Percentiles rank a stretch among this genome's conserved stretches.
Conservation (phyloP, 257 asterid genomes). For the Ballota nigra region DNA sequence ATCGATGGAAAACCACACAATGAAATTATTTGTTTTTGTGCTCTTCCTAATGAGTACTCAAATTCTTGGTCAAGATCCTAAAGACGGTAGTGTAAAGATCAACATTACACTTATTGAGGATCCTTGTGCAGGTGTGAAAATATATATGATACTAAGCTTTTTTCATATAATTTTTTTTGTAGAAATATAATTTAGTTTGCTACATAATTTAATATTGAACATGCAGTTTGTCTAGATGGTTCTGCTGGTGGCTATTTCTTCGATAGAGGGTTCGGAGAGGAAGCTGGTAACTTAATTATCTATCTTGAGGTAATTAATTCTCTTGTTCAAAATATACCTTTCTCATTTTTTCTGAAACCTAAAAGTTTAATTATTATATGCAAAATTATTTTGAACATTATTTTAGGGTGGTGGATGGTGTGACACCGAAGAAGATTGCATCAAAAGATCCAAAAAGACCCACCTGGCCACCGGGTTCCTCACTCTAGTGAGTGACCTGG, state of each 20-base stretch:
- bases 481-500: too few species aligned
- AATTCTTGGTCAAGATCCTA: not conserved
- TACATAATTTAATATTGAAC: not conserved
- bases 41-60: not conserved
- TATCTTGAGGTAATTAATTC: not conserved
- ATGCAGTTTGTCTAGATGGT: not conserved
- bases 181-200: too few species aligned
- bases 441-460: not conserved
- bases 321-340: too few species aligned
- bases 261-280: not conserved
- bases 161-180: too few species aligned
- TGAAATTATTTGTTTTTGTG: not conserved
- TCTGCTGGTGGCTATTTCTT: not conserved
- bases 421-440: not conserved
- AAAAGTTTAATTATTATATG: too few species aligned
- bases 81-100: not conserved
- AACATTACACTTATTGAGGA: not conserved
- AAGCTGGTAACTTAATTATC: not conserved
- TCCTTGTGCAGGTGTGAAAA: not conserved
- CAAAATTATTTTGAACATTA: too few species aligned
- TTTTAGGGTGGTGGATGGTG: not conserved
- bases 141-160: too few species aligned
- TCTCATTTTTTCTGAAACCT: too few species aligned
- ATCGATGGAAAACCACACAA: not conserved
- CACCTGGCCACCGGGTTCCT: too few species aligned